A percentile compares a stretch with the other conserved stretches of the same genome.
Evolutionary conservation across 345 rosid genomes (phyloP).

Genomic region (Ceriops decandra): DNA sequence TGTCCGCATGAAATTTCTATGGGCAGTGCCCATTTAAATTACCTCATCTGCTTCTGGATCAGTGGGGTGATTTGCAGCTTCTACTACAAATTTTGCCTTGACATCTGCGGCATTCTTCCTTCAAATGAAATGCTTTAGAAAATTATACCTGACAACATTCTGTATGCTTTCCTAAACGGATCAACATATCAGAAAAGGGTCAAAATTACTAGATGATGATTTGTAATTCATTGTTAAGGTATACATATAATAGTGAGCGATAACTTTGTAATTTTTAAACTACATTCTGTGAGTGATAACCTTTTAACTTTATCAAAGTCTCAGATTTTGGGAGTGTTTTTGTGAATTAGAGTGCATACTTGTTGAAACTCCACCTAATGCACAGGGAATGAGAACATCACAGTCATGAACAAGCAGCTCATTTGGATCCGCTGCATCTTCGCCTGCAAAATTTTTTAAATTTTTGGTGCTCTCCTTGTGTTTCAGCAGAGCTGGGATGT

Average conservation of each 20-base stretch:
- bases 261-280: background rate
- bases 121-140: background rate
- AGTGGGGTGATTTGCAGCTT: slow-evolving; percentile 24
- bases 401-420: slow-evolving; percentile 20
- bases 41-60: slow-evolving; percentile 31
- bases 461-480: slow-evolving; percentile 7
- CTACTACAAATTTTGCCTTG: slow-evolving; percentile 19
- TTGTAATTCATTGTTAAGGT: too few relatives aligned
- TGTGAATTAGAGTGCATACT: background rate
- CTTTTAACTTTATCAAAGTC: background rate
- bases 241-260: too few relatives aligned
- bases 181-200: too few relatives aligned
- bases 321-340: background rate
- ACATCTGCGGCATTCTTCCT: slow-evolving; percentile 21
- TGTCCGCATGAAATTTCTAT: background rate
- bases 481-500: slow-evolving; percentile 13
- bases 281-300: too few relatives aligned
- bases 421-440: slow-evolving; percentile 15
- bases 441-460: slow-evolving; percentile 15
- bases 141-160: background rate
- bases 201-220: too few relatives aligned
- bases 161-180: too few relatives aligned
- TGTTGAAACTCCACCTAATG: slow-evolving; percentile 25
- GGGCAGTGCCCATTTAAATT: background rate
- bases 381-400: slow-evolving; percentile 28